Conservation (phyloP, 306 rosid species). For the Parietaria judaica region DNA sequence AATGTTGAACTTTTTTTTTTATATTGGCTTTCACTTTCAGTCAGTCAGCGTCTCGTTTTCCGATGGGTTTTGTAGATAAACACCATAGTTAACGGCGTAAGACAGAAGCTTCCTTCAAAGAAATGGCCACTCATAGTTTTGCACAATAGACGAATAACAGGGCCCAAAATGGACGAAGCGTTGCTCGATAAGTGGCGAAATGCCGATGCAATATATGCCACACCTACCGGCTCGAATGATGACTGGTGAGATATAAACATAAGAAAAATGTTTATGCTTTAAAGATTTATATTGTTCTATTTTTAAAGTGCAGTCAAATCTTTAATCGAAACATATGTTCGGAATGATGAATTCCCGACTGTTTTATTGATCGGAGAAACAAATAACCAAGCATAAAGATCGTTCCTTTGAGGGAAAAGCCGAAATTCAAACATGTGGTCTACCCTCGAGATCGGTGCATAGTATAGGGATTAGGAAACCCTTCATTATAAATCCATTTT, state of each 20-base stretch:
- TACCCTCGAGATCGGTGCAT: too few relatives aligned
- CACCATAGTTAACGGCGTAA: constrained; percentile 61
- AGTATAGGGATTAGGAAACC: too few relatives aligned
- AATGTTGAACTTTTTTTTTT: constrained; percentile 3
- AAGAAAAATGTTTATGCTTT: background rate
- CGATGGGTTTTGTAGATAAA: constrained; percentile 45
- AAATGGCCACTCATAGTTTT: constrained; percentile 80
- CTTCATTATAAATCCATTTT: too few relatives aligned
- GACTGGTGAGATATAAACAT: constrained; percentile 63
- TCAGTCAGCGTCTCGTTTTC: constrained; percentile 5
- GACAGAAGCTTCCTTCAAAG: constrained; percentile 68
- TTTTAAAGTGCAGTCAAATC: background rate
- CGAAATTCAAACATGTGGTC: too few relatives aligned
- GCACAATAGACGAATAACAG: constrained; percentile 72
- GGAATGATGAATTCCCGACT: too few relatives aligned
- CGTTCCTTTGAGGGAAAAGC: too few relatives aligned
- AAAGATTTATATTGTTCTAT: too few relatives aligned
- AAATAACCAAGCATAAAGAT: too few relatives aligned
- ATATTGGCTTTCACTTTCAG: constrained; percentile 6
- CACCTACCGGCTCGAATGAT: constrained; percentile 85
- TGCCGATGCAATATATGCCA: constrained; percentile 75
- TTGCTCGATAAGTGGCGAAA: constrained; percentile 70
- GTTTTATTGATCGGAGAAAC: too few relatives aligned
- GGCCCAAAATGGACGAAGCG: constrained; percentile 58
- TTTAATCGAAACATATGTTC: background rate